Base-by-base conservation (phyloP, 2,329 filamentous ascomycete species). In the Scytalidium lignicola region DNA sequence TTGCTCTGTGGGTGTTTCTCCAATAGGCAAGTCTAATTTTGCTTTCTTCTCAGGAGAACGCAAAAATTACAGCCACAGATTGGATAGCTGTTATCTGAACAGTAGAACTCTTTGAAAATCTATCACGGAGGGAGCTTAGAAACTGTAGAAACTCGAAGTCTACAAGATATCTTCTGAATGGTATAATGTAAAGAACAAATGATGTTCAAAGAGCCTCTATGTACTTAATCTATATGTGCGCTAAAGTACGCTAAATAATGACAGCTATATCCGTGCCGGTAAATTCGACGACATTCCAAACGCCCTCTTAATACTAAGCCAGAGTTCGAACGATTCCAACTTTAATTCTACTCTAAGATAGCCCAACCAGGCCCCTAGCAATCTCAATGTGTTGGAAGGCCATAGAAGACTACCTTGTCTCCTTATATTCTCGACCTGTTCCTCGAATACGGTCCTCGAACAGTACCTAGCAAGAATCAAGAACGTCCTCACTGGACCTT, bases 381-480 rank as follows among this genome's bases (percentile, higher is more conserved):
- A 65, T 3, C 75, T 67, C 17, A 80, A 41, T 1, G 79, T 68
- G 53, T 84, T 86, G 5, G 68, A 62, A 8, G 81, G 82, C 73
- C 78, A 79, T 26, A 80, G 61, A n/a, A 82, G 60, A 39, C 80
- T 80, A 2, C 81, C 80, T 48, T 64, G 65, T 41, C 62, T 60
- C 46, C 69, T 67, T 47, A 86, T 76, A 48, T 75, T 68, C 50
- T 86, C 83, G 13, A 85, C 67, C 59, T 80, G 75, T 65, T 87
- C 83, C 55, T 81, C 68, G 55, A 83, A 80, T 0, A 88, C 82
- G 2, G 82, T 85, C 28, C 79, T 74, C 21, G 80, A 77, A 66
- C 83, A 86, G 67, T 87, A 87, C 28, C 82, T 70, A 2, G 83
- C 83, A 22, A 88, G 72, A 55, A 88, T 87, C 62, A 87, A 70